Conservation (phyloP, 1,139 yeast species). For the Saccharomyces hybrid region DNA sequence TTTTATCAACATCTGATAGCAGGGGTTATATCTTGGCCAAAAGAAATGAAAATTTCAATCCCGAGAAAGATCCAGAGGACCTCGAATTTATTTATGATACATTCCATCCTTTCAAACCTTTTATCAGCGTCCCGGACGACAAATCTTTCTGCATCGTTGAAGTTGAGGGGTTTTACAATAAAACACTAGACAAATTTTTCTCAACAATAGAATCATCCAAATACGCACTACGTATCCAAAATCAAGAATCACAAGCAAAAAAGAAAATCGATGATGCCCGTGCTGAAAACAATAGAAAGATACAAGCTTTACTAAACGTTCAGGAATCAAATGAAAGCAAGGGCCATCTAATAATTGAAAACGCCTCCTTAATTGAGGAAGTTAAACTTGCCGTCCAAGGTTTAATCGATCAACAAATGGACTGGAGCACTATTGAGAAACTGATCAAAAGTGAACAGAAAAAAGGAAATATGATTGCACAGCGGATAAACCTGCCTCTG, state of each 20-base stretch:
- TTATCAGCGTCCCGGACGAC: constrained; percentile 34
- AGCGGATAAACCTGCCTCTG: constrained; percentile 57
- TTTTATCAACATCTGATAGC: constrained; percentile 26
- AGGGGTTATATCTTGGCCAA: constrained; percentile 63
- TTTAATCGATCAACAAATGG: constrained; percentile 78
- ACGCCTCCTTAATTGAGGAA: constrained; percentile 65
- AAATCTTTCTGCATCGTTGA: constrained; percentile 33
- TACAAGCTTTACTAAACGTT: constrained; percentile 56
- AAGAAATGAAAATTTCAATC: constrained; percentile 43
- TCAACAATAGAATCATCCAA: constrained; percentile 81
- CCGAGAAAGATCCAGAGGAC: constrained; percentile 33
- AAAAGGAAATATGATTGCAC: constrained; percentile 59
- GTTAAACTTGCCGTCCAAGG: constrained; percentile 63
- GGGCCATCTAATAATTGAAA: constrained; percentile 66
- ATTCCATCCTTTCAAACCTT: constrained; percentile 78
- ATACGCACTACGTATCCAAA: constrained; percentile 62
- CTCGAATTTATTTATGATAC: constrained; percentile 62
- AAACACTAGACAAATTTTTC: constrained; percentile 74
- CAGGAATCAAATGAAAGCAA: constrained; percentile 58
- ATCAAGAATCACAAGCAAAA: constrained; percentile 67
- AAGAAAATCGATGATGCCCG: constrained; percentile 69
- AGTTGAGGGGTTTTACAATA: constrained; percentile 55
- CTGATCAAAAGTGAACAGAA: constrained; percentile 62
- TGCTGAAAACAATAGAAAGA: constrained; percentile 63
- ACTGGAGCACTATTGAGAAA: constrained; percentile 85